Conservation (phyloP, 441 rosid genomes). For the Adansonia gregorii region DNA sequence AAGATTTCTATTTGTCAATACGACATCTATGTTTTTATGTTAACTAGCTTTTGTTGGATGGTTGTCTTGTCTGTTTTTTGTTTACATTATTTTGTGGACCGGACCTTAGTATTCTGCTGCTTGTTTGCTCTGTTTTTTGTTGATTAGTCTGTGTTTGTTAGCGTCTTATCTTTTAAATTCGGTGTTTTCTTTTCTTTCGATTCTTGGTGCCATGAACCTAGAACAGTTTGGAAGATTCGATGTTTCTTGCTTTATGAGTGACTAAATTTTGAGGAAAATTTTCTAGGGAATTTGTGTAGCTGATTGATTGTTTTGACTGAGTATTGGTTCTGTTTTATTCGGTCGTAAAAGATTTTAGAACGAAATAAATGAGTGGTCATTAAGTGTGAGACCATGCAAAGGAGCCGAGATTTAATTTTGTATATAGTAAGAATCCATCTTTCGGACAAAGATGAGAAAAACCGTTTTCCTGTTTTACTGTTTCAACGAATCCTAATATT, state of each 20-base stretch:
- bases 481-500: no score
- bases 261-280: neutral
- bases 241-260: neutral
- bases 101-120: constrained; percentile 34
- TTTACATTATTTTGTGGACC: constrained; percentile 35
- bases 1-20: constrained; percentile 30
- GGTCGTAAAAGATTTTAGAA: no score
- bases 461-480: no score
- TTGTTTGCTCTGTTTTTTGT: constrained; percentile 23
- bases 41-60: constrained; percentile 26
- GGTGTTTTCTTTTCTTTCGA: constrained; percentile 25
- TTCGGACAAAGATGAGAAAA: no score
- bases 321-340: no score
- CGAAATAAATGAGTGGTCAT: no score
- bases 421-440: no score
- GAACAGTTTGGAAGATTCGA: constrained; percentile 21
- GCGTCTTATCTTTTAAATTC: neutral
- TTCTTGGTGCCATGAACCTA: constrained; percentile 27
- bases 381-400: no score
- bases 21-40: constrained; percentile 33
- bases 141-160: constrained; percentile 25
- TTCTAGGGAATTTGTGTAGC: neutral
- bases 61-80: constrained; percentile 36
- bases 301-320: no score
- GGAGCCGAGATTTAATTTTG: no score